A percentile compares a stretch with the other conserved stretches of the same genome.
Evolutionary conservation across 1,139 yeast species (phyloP).

Genomic region (Debaryomyces fabryi): DNA sequence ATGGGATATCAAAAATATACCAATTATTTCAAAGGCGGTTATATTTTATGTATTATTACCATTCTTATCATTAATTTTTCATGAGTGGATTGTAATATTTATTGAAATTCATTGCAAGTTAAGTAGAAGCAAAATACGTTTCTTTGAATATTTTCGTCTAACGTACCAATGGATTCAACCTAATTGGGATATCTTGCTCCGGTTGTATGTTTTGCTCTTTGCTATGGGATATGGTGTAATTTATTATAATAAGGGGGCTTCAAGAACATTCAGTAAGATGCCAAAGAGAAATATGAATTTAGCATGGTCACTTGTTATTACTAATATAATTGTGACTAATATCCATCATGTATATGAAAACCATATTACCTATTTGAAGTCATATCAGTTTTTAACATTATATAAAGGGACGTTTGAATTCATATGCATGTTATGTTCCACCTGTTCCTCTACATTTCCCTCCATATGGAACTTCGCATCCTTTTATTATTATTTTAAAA

Average conservation of each 20-base stretch:
- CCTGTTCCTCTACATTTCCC: no score
- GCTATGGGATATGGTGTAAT: conserved; percentile 38
- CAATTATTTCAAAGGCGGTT: conserved; percentile 35
- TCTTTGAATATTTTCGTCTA: conserved; percentile 11
- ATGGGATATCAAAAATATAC: conserved; percentile 29
- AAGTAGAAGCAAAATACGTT: conserved; percentile 12
- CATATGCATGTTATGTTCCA: no score
- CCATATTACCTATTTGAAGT: no score
- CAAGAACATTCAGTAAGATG: conserved; percentile 17
- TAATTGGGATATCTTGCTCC: conserved; percentile 11
- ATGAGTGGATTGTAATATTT: conserved; percentile 17
- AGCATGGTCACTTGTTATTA: conserved; percentile 10
- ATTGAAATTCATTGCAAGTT: conserved; percentile 20
- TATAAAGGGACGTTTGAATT: no score
- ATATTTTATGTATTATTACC: conserved; percentile 34
- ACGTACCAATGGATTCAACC: conserved; percentile 6
- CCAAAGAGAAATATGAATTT: conserved; percentile 29
- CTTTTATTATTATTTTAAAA: no score
- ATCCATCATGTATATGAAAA: no score
- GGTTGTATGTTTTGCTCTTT: conserved; percentile 27
- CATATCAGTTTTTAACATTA: no score
- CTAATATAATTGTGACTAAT: conserved; percentile 13
- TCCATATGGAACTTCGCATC: no score
- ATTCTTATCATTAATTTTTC: conserved; percentile 15
- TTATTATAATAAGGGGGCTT: conserved; percentile 29